Percentiles rank a stretch among this genome's conserved stretches.
phyloP scores from a whole-genome alignment of 257 asterid genomes.

The Cruciata laevipes region DNA sequence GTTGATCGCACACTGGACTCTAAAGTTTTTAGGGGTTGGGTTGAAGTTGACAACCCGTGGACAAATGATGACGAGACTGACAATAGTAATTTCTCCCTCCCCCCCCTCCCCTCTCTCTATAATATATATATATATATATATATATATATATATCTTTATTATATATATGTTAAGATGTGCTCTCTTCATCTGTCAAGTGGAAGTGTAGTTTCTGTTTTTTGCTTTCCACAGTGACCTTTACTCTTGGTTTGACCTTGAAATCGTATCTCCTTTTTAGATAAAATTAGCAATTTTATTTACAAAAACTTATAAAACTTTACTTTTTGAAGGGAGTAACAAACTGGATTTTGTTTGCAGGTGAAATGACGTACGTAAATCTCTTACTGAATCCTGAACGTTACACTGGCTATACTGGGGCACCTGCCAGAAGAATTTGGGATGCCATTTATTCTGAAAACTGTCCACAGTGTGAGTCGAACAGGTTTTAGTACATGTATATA shows the following conservation, averaged over 20 bases:
- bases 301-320: neutral
- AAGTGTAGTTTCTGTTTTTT: neutral
- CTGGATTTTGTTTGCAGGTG: slow-evolving; percentile 43
- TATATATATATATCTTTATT: too few species aligned
- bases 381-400: slow-evolving; percentile 85
- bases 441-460: slow-evolving; percentile 87
- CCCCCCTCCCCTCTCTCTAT: slow-evolving; percentile 4
- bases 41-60: slow-evolving; percentile 93
- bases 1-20: slow-evolving; percentile 93
- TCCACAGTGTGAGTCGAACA: slow-evolving; percentile 62
- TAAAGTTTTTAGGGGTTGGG: slow-evolving; percentile 85
- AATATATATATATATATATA: too few species aligned
- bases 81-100: slow-evolving; percentile 48
- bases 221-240: neutral
- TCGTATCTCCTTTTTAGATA: neutral
- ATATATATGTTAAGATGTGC: neutral
- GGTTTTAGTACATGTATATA: slow-evolving; percentile 9
- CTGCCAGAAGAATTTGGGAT: slow-evolving; percentile 96
- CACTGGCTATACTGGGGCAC: slow-evolving; percentile 88
- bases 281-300: neutral
- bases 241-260: neutral
- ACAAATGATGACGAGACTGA: slow-evolving; percentile 89
- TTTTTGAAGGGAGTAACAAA: neutral
- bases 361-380: slow-evolving; percentile 93
- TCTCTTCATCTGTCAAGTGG: neutral